Percentiles rank a stretch among this genome's conserved stretches.
phyloP scores from a whole-genome alignment of 2,329 filamentous ascomycete genomes.

The Nannizziopsis arthrosporioides region DNA sequence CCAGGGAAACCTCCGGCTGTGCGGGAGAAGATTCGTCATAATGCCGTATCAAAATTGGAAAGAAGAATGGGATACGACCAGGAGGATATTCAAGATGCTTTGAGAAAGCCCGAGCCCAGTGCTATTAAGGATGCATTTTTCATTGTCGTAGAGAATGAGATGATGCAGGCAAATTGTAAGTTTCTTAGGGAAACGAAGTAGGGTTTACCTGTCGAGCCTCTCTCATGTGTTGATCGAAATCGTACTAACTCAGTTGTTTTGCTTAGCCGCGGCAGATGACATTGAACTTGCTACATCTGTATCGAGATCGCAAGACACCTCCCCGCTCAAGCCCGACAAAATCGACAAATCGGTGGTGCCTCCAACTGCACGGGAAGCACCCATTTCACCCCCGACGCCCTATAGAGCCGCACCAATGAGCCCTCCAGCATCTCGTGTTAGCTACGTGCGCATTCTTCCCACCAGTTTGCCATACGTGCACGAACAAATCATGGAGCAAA shows the following conservation, averaged over 20 bases:
- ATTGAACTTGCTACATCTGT: no score
- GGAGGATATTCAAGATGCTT: constrained; percentile 85
- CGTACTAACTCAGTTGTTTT: no score
- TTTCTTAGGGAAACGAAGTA: constrained; percentile 18
- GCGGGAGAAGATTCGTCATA: constrained; percentile 80
- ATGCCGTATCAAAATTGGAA: constrained; percentile 88
- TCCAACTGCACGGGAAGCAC: constrained; percentile 3
- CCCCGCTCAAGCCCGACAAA: background rate
- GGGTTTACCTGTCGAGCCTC: background rate
- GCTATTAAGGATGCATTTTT: constrained; percentile 98
- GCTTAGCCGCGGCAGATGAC: no score
- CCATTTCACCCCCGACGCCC: constrained; percentile 9
- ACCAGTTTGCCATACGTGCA: constrained; percentile 87
- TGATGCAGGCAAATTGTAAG: constrained; percentile 91
- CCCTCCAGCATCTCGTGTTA: constrained; percentile 43
- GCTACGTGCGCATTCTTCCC: constrained; percentile 82
- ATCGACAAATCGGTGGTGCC: background rate
- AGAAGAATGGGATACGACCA: constrained; percentile 97
- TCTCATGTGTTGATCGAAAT: background rate
- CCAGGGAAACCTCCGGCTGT: constrained; percentile 65
- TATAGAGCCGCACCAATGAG: background rate
- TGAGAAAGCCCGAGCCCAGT: constrained; percentile 84
- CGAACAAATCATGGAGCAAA: constrained; percentile 68
- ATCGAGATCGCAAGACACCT: background rate
- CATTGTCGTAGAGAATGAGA: constrained; percentile 92